These are phyloP conservation scores for Kurtzmaniella quercitrusa DNA, from an alignment of 1,139 yeast genomes.

Conservation along the genomic window DNA sequence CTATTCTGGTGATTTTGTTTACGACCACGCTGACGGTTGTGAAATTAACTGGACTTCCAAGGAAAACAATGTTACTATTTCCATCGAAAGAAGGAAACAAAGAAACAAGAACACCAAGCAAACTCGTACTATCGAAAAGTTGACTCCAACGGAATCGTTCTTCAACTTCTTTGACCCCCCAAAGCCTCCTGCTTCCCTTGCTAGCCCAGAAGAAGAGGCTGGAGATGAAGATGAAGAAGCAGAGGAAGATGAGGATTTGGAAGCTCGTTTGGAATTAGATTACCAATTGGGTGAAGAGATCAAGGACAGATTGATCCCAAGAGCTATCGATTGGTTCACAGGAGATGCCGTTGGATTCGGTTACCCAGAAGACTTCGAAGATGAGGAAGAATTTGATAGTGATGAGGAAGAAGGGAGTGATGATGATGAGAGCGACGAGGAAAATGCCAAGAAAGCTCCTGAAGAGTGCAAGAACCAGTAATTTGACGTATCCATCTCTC, in stretches of 20 bases:
- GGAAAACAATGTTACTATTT: slow-evolving; percentile 78
- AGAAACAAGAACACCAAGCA: slow-evolving; percentile 97
- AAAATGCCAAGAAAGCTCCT: slow-evolving; percentile 52
- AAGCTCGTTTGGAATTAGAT: slow-evolving; percentile 83
- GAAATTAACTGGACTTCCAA: slow-evolving; percentile 80
- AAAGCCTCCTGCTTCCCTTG: slow-evolving; percentile 53
- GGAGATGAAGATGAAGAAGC: slow-evolving; percentile 45
- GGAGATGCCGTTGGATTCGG: slow-evolving; percentile 83
- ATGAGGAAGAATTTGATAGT: slow-evolving; percentile 46
- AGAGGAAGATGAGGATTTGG: slow-evolving; percentile 71
- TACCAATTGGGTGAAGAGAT: slow-evolving; percentile 95
- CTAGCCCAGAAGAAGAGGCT: slow-evolving; percentile 35
- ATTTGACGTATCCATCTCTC: neutral
- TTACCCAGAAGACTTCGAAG: slow-evolving; percentile 42
- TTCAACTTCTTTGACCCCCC: slow-evolving; percentile 97
- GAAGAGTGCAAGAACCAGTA: slow-evolving; percentile 84
- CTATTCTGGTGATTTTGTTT: slow-evolving; percentile 92
- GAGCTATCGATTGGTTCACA: slow-evolving; percentile 97
- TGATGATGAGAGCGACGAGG: slow-evolving; percentile 37
- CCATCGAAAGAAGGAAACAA: slow-evolving; percentile 92
- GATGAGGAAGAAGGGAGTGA: slow-evolving; percentile 42
- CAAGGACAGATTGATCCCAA: slow-evolving; percentile 91
- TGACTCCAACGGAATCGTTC: slow-evolving; percentile 89
- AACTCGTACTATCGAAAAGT: slow-evolving; percentile 92
- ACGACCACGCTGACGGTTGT: slow-evolving; percentile 94